Evolutionary conservation across 1,284 basidiomycete genomes (phyloP).

Genomic region (Mycena sp.): DNA sequence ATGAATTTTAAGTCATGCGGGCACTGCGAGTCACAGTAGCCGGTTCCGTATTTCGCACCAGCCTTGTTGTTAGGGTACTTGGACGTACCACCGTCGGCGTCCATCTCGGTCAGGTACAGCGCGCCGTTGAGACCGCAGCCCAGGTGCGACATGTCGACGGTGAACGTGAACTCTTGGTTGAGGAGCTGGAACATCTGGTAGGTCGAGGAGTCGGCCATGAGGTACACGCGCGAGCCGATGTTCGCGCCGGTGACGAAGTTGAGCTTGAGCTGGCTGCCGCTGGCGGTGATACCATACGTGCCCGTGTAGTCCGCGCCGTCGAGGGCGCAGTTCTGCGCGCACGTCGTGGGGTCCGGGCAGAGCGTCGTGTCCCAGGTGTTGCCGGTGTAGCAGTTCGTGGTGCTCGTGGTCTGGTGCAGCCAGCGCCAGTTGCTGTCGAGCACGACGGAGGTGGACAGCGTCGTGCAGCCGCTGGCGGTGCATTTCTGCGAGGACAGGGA

Average conservation of each 20-base stretch:
- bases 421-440: conserved; percentile 65
- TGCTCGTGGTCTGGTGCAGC: conserved; percentile 51
- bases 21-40: conserved; percentile 67
- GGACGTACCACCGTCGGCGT: conserved; percentile 61
- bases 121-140: conserved; percentile 64
- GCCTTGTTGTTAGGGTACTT: conserved; percentile 61
- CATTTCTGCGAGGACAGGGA: conserved; percentile 30
- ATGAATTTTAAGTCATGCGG: conserved; percentile 64
- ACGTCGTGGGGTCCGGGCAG: conserved; percentile 57
- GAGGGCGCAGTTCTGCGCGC: conserved; percentile 61
- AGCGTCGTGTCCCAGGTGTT: conserved; percentile 54
- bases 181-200: conserved; percentile 59
- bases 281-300: conserved; percentile 26
- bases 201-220: conserved; percentile 49
- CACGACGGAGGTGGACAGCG: conserved; percentile 44
- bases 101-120: conserved; percentile 53
- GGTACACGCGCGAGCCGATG: conserved; percentile 65
- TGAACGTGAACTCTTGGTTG: conserved; percentile 51
- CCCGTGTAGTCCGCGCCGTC: conserved; percentile 65
- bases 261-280: conserved; percentile 17
- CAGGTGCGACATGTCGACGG: conserved; percentile 62
- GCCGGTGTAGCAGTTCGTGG: conserved; percentile 59
- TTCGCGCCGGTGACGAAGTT: conserved; percentile 46
- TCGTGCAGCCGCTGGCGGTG: conserved; percentile 44
- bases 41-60: conserved; percentile 61